phyloP scores from a whole-genome alignment of 768 basidiomycete species.

The Mycena metata region DNA sequence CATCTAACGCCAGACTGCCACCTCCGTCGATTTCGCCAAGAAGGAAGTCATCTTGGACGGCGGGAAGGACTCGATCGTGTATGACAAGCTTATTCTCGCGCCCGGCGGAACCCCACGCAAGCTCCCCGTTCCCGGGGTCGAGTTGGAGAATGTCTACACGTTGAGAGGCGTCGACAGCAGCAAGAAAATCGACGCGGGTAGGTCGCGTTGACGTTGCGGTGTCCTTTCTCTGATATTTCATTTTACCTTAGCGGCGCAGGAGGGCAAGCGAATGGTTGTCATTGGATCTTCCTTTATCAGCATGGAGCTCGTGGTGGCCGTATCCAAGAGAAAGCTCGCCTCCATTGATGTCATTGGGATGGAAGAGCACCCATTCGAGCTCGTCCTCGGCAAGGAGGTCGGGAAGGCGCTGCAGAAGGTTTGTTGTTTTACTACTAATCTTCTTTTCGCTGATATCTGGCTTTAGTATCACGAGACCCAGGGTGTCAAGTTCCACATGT shows the following conservation, averaged over 20 bases:
- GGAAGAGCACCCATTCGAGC: slow-evolving; percentile 85
- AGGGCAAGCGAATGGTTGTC: slow-evolving; percentile 83
- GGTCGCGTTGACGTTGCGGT: not conserved
- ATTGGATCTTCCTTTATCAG: slow-evolving; percentile 94
- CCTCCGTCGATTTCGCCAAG: slow-evolving; percentile 71
- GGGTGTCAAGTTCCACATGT: slow-evolving; percentile 89
- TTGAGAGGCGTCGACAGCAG: slow-evolving; percentile 80
- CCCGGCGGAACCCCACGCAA: slow-evolving; percentile 80
- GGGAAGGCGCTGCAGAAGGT: slow-evolving; percentile 84
- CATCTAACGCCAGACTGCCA: slow-evolving; percentile 67
- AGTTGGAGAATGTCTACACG: slow-evolving; percentile 83
- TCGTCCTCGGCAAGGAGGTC: slow-evolving; percentile 84
- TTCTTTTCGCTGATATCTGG: not conserved
- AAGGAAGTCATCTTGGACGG: slow-evolving; percentile 74
- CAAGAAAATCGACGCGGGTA: slow-evolving; percentile 78
- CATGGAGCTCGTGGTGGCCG: slow-evolving; percentile 90
- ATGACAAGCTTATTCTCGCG: slow-evolving; percentile 86
- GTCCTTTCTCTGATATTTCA: slow-evolving; percentile 3
- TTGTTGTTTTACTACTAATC: not conserved
- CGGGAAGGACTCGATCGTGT: slow-evolving; percentile 71
- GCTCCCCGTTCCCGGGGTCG: slow-evolving; percentile 81
- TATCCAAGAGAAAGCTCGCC: slow-evolving; percentile 79
- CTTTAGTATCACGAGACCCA: slow-evolving; percentile 81
- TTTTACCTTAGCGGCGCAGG: slow-evolving; percentile 64
- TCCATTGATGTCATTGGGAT: slow-evolving; percentile 89